A percentile compares a stretch with the other conserved stretches of the same genome.
phyloP scores from a whole-genome alignment of 805 yeast genomes.

The Hanseniaspora singularis region DNA sequence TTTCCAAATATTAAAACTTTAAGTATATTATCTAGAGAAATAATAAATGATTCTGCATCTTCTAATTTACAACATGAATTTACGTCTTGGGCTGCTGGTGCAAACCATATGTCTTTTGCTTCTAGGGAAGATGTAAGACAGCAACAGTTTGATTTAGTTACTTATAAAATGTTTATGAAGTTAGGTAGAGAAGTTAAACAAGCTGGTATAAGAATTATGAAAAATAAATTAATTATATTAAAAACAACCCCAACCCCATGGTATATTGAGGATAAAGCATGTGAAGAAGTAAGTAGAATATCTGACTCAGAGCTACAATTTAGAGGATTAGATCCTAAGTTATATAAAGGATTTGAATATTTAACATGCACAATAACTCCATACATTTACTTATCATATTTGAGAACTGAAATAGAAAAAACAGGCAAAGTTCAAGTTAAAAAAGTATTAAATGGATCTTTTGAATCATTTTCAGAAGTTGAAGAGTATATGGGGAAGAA shows the following conservation, averaged over 20 bases:
- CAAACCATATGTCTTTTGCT: conserved; percentile 59
- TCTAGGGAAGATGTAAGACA: conserved; percentile 27
- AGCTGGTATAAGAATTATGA: conserved; percentile 35
- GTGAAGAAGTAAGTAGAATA: conserved; percentile 32
- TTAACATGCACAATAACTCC: conserved; percentile 50
- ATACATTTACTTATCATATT: conserved; percentile 42
- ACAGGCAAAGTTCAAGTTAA: conserved; percentile 41
- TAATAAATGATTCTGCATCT: conserved; percentile 30
- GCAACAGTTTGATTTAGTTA: conserved; percentile 37
- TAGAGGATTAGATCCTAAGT: conserved; percentile 27
- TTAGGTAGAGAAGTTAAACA: conserved; percentile 38
- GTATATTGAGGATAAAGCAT: conserved; percentile 33
- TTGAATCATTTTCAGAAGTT: conserved; percentile 6
- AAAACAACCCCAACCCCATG: conserved; percentile 34
- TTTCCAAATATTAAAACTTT: conserved; percentile 29
- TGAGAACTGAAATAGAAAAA: conserved; percentile 35
- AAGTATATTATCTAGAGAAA: conserved; percentile 33
- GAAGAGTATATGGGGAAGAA: conserved; percentile 24
- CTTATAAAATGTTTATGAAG: conserved; percentile 37
- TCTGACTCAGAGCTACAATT: conserved; percentile 27
- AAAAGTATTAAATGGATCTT: conserved; percentile 33
- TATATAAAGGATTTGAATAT: conserved; percentile 35
- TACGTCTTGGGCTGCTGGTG: conserved; percentile 62
- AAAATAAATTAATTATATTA: conserved; percentile 17
- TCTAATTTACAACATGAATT: conserved; percentile 44